Base-by-base conservation (phyloP, 768 basidiomycete species). In the Calocybe indica region DNA sequence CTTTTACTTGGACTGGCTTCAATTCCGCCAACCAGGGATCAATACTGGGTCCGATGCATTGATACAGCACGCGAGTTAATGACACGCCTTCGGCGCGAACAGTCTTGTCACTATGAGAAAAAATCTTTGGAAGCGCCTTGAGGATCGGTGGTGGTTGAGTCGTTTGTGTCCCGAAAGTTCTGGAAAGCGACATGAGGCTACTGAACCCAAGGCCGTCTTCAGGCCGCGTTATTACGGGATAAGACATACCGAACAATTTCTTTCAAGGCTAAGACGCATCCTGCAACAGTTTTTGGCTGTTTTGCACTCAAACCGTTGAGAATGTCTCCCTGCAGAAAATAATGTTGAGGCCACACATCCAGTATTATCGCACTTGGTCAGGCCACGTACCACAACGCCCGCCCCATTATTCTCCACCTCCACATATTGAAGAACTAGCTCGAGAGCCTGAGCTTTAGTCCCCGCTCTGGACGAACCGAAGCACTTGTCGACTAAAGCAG, bases 1-100 rank as follows among this genome's bases (percentile, higher is more conserved):
- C 96, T 63, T 96, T 93, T 37, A 95, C 82, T 65, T 98, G 96
- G 3, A 99, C 92, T 1, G 95, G 92, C 62, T 99, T 99, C 51
- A 99, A 76, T 51, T 97, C 94, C 14, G 79, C 70, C 14, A 99
- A 70, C 73, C 83, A 91, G 40, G 90, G 79, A 46, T 92, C 85
- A 51, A 99, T 85, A 1, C 82, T 83, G 45, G 80, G 58, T 30
- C 91, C 95, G 52, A 98, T 82, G 62, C 83, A 92, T 49, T 88
- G 85, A 71, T 98, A 95, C 6, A 98, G 66, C 0, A 71, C 68
- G 56, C 86, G 83, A 0, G 82, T 74, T 13, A 99, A 81, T 29
- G 75, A 71, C 0, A 81, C 81, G 32, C 95, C 96, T 68, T 99
- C 96, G 1, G 89, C 82, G 50, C 96, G 88, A 45, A 99, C 96